A percentile compares a stretch with the other conserved stretches of the same genome.
Evolutionary conservation across 2,329 filamentous ascomycete genomes (phyloP).

Genomic region (Geoglossum cookeanum): DNA sequence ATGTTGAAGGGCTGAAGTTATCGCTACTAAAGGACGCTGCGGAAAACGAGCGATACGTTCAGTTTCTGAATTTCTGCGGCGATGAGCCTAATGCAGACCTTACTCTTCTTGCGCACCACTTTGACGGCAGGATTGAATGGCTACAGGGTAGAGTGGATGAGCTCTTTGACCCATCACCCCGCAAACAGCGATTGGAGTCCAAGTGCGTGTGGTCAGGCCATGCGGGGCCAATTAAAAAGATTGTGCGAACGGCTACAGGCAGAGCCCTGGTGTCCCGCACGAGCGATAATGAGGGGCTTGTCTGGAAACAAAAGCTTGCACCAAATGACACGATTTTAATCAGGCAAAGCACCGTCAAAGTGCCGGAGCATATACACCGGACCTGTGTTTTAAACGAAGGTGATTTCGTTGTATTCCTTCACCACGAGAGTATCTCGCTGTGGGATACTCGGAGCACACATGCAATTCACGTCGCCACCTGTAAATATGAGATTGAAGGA

Average conservation of each 20-base stretch:
- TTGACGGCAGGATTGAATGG: conserved; percentile 69
- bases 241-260: conserved; percentile 69
- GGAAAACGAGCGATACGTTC: conserved; percentile 12
- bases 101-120: conserved; percentile 61
- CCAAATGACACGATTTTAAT: conserved; percentile 35
- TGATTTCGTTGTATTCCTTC: conserved; percentile 62
- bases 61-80: conserved; percentile 39
- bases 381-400: conserved; percentile 63
- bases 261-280: conserved; percentile 67
- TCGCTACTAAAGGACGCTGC: conserved; percentile 19
- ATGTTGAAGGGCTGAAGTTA: conserved; percentile 41
- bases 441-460: conserved; percentile 54
- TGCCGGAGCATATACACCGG: conserved; percentile 54
- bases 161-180: conserved; percentile 55
- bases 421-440: conserved; percentile 48
- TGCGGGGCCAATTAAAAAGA: conserved; percentile 60
- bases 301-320: conserved; percentile 54
- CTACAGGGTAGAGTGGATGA: conserved; percentile 61
- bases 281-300: conserved; percentile 54
- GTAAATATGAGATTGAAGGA: conserved; percentile 39
- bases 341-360: conserved; percentile 48
- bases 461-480: conserved; percentile 39
- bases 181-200: conserved; percentile 37
- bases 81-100: conserved; percentile 40
- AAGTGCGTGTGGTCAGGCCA: conserved; percentile 69